phyloP scores from a whole-genome alignment of 2,329 filamentous ascomycete species.

The Nigrospora sphaerica region DNA sequence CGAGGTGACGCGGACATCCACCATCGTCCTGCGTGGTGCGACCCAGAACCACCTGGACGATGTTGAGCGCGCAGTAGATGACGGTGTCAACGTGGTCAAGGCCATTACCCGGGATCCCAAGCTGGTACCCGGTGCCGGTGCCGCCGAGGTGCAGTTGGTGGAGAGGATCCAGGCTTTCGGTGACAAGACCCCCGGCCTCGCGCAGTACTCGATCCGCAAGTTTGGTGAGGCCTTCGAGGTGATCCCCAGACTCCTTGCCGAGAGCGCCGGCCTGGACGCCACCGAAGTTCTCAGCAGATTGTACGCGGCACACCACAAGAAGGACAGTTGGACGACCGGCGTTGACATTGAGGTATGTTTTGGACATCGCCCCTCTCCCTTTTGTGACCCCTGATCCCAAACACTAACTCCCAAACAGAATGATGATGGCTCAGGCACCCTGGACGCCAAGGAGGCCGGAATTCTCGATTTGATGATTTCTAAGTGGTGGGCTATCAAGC shows the following conservation, averaged over 20 bases:
- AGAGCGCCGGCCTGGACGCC: slow-evolving; percentile 90
- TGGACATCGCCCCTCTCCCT: background rate
- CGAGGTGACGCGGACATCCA: slow-evolving; percentile 86
- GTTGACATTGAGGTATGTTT: slow-evolving; percentile 75
- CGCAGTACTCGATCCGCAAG: slow-evolving; percentile 96
- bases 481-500: slow-evolving; percentile 95
- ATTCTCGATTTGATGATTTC: slow-evolving; percentile 88
- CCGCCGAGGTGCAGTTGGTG: slow-evolving; percentile 88
- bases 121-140: slow-evolving; percentile 88
- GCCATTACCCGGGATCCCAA: slow-evolving; percentile 91
- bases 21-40: slow-evolving; percentile 86
- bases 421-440: slow-evolving; percentile 68
- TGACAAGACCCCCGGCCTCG: slow-evolving; percentile 85
- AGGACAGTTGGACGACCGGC: slow-evolving; percentile 81
- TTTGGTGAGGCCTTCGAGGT: slow-evolving; percentile 97
- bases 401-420: slow-evolving; percentile 40
- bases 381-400: background rate
- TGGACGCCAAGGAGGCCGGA: slow-evolving; percentile 80
- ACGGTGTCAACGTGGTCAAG: slow-evolving; percentile 97
- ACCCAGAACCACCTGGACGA: slow-evolving; percentile 98
- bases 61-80: slow-evolving; percentile 92
- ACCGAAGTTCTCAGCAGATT: slow-evolving; percentile 92
- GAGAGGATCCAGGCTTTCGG: slow-evolving; percentile 86
- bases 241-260: slow-evolving; percentile 85
- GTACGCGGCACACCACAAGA: slow-evolving; percentile 88